These are phyloP conservation scores for Ceratocystis smalleyi DNA, from an alignment of 2,329 filamentous ascomycete species.

Conservation along the genomic window DNA sequence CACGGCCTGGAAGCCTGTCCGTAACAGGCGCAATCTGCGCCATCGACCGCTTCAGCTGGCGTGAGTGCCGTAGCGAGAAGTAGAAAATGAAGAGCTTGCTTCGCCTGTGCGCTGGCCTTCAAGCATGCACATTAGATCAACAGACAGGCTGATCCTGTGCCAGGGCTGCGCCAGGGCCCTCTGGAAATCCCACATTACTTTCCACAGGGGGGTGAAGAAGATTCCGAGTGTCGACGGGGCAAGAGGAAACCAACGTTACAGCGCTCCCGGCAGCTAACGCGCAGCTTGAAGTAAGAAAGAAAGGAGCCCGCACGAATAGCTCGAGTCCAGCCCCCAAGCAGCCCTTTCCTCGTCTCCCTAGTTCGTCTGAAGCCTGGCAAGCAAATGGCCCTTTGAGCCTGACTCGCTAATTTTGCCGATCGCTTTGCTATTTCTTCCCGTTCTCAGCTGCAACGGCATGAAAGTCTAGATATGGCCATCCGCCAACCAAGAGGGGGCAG, in stretches of 20 bases:
- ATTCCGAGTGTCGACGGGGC: neutral
- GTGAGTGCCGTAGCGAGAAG: neutral
- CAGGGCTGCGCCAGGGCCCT: neutral
- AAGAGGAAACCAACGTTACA: neutral
- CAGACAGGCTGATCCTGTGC: neutral
- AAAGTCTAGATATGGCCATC: neutral
- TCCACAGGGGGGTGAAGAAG: neutral
- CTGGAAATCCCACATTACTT: neutral
- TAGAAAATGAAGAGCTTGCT: neutral
- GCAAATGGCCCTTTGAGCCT: neutral
- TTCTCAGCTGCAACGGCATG: neutral
- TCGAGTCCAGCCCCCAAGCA: neutral
- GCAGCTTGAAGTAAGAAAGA: neutral
- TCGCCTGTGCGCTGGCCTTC: neutral
- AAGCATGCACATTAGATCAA: neutral
- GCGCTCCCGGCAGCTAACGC: neutral
- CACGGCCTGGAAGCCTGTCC: neutral
- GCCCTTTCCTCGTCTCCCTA: no score
- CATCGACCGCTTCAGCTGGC: neutral
- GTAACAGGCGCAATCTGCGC: neutral
- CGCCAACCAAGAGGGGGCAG: neutral
- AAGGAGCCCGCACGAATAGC: neutral
- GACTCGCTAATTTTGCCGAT: conserved; percentile 1
- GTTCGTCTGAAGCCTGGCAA: no score
- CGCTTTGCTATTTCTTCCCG: neutral